These are phyloP conservation scores for Coniosporium apollinis DNA, from an alignment of 495 filamentous ascomycete species.

Conservation along the genomic window DNA sequence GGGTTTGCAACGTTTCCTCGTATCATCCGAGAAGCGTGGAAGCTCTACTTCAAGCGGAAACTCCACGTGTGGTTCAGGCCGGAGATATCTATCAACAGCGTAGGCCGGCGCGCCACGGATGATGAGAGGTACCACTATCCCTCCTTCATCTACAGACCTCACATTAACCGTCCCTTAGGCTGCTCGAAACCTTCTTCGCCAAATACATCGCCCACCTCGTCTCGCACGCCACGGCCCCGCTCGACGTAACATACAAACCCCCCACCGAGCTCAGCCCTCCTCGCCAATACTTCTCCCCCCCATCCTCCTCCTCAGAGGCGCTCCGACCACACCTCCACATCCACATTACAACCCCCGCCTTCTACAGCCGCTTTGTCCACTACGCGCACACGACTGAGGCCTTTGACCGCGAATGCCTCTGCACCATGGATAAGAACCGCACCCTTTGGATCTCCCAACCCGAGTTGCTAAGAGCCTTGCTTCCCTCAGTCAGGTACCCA, in stretches of 20 bases:
- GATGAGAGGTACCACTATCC: conserved; percentile 28
- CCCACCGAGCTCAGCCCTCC: conserved; percentile 6
- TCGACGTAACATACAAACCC: conserved; percentile 34
- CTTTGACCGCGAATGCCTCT: conserved; percentile 29
- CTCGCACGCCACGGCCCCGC: conserved; percentile 18
- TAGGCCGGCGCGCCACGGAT: conserved; percentile 29
- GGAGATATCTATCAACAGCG: conserved; percentile 34
- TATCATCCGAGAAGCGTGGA: conserved; percentile 38
- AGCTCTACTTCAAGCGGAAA: conserved; percentile 33
- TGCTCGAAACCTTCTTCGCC: conserved; percentile 35
- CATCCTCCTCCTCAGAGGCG: neutral
- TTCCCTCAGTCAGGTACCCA: conserved; percentile 1
- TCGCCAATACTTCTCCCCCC: neutral
- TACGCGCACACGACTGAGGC: conserved; percentile 35
- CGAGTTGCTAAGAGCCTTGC: conserved; percentile 22
- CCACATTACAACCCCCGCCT: conserved; percentile 38
- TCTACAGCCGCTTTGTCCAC: conserved; percentile 41
- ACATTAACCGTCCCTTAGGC: conserved; percentile 6
- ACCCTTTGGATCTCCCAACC: conserved; percentile 35
- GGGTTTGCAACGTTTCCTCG: conserved; percentile 44
- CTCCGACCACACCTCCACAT: conserved; percentile 11
- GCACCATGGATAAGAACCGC: conserved; percentile 25
- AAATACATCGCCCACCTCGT: conserved; percentile 33
- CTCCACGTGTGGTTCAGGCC: conserved; percentile 42
- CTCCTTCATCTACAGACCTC: no score